phyloP scores from a whole-genome alignment of 2,329 filamentous ascomycete species.

The Lasiodiplodia gonubiensis region DNA sequence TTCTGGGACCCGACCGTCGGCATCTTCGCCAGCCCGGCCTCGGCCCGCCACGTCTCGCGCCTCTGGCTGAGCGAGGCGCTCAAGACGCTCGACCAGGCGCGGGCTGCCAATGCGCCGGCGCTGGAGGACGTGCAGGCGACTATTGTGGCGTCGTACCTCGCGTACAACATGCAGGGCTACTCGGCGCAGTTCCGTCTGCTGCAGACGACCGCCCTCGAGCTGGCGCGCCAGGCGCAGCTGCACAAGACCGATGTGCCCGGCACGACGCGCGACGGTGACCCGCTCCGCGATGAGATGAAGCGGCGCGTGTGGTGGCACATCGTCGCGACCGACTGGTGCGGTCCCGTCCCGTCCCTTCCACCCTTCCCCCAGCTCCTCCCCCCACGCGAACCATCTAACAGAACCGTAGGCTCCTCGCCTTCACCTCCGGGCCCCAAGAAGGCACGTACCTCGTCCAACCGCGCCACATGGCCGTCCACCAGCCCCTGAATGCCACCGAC shows the following conservation, averaged over 20 bases:
- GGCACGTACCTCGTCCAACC: slow-evolving; percentile 47
- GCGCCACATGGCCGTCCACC: slow-evolving; percentile 47
- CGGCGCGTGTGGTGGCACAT: slow-evolving; percentile 53
- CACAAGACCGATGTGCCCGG: slow-evolving; percentile 33
- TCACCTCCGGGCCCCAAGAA: slow-evolving; percentile 34
- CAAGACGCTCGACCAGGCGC: background rate
- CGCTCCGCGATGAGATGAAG: slow-evolving; percentile 41
- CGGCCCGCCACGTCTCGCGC: background rate
- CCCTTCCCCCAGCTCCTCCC: background rate
- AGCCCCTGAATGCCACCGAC: slow-evolving; percentile 47
- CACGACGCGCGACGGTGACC: slow-evolving; percentile 29
- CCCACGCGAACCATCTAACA: background rate
- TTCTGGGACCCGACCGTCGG: slow-evolving; percentile 9
- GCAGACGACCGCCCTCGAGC: background rate
- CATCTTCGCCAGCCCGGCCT: no score
- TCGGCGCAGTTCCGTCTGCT: slow-evolving; percentile 34
- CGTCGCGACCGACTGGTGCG: slow-evolving; percentile 43
- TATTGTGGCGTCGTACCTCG: slow-evolving; percentile 42
- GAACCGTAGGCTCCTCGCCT: slow-evolving; percentile 16
- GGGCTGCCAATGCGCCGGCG: slow-evolving; percentile 28
- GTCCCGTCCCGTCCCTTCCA: background rate
- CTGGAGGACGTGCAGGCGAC: slow-evolving; percentile 47
- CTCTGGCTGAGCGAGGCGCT: background rate
- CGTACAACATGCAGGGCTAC: slow-evolving; percentile 44
- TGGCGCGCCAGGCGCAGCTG: slow-evolving; percentile 5